Conservation (phyloP, 768 basidiomycete genomes). For the Boletus huronensis region DNA sequence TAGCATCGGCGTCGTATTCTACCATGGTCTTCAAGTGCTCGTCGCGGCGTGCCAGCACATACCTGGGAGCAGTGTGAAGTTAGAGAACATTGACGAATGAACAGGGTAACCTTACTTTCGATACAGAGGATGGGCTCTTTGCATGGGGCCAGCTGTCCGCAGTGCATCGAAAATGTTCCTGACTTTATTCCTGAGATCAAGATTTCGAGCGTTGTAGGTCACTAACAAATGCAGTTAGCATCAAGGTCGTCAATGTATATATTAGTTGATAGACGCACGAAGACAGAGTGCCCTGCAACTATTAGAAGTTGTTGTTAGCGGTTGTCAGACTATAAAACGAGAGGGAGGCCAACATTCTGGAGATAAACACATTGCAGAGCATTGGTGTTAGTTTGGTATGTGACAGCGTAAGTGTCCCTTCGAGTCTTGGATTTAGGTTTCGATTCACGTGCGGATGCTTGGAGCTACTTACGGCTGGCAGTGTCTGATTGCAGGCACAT, state of each 20-base stretch:
- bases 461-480: no score
- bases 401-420: conserved; percentile 1
- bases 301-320: neutral
- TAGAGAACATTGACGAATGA: neutral
- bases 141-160: neutral
- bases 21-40: conserved; percentile 14
- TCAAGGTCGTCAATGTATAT: neutral
- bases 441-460: no score
- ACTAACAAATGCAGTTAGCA: neutral
- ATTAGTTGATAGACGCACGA: conserved; percentile 31
- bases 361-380: conserved; percentile 38
- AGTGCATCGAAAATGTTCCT: conserved; percentile 6
- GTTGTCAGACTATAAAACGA: neutral
- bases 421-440: no score
- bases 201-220: conserved; percentile 26
- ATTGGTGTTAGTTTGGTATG: conserved; percentile 6
- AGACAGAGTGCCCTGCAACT: conserved; percentile 51
- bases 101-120: neutral
- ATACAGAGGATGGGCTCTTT: conserved; percentile 6
- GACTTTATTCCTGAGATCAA: neutral
- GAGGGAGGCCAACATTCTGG: conserved; percentile 42
- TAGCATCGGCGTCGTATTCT: conserved; percentile 6
- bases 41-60: no score
- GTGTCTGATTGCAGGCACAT: conserved; percentile 30
- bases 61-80: no score